Evolutionary conservation across 1,284 basidiomycete genomes (phyloP).

Genomic region (Pterula multifida): DNA sequence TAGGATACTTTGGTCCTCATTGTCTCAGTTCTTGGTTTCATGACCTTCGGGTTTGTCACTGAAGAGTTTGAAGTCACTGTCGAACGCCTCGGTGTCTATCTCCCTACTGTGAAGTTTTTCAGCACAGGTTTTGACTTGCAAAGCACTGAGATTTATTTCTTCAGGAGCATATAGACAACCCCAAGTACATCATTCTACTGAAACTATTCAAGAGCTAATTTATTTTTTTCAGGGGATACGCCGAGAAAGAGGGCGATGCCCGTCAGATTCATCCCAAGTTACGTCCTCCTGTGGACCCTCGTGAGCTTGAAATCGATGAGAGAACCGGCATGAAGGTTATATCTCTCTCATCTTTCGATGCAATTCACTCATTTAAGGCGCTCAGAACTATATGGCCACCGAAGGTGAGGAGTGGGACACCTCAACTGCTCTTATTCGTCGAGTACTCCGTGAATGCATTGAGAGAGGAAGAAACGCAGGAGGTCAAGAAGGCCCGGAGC

Average conservation of each 20-base stretch:
- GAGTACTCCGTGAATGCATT: conserved; percentile 54
- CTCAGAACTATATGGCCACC: conserved; percentile 45
- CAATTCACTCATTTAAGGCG: conserved; percentile 5
- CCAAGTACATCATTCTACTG: conserved; percentile 28
- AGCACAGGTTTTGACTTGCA: no score
- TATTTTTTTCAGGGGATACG: conserved; percentile 42
- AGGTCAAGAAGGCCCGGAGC: conserved; percentile 40
- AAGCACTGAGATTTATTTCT: no score
- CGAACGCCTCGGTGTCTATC: conserved; percentile 75
- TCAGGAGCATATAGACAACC: conserved; percentile 71
- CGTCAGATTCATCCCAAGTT: conserved; percentile 56
- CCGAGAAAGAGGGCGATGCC: conserved; percentile 63
- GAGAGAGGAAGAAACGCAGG: conserved; percentile 43
- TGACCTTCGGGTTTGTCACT: conserved; percentile 62
- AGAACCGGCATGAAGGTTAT: conserved; percentile 76
- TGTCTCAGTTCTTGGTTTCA: conserved; percentile 59
- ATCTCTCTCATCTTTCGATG: neutral
- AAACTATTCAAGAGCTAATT: neutral
- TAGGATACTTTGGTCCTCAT: conserved; percentile 61
- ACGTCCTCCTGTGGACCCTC: conserved; percentile 58
- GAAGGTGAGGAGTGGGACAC: conserved; percentile 69
- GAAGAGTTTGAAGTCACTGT: conserved; percentile 74
- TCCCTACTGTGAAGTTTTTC: conserved; percentile 42
- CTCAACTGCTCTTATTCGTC: conserved; percentile 64
- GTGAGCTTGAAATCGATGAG: conserved; percentile 72